phyloP scores from a whole-genome alignment of 1,139 yeast genomes.

The Zygosaccharomyces pseudobailii region DNA sequence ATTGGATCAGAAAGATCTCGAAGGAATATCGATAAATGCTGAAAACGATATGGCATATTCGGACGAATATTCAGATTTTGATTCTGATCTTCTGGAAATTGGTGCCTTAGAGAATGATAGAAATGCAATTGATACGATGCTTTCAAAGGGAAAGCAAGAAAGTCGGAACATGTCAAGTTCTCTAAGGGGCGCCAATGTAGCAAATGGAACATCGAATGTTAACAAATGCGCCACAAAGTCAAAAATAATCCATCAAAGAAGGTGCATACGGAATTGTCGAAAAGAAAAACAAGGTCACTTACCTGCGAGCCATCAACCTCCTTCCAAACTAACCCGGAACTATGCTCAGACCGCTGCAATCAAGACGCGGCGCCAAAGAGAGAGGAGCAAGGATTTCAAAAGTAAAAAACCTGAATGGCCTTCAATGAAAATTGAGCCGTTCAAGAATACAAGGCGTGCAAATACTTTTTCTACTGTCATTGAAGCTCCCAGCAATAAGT shows the following conservation, averaged over 20 bases:
- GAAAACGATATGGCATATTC: neutral
- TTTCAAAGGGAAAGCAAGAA: neutral
- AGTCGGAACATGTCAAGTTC: neutral
- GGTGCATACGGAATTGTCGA: neutral
- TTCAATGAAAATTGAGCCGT: neutral
- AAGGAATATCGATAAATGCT: neutral
- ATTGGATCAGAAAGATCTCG: neutral
- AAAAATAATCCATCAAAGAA: conserved; percentile 1
- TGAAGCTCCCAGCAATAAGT: conserved; percentile 18
- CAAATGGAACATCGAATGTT: neutral
- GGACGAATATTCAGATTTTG: neutral
- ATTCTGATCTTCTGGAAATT: neutral
- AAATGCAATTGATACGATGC: conserved; percentile 15
- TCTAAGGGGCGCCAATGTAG: neutral
- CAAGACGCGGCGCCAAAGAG: neutral
- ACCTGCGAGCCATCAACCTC: neutral
- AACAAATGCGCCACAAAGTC: neutral
- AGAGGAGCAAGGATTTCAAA: neutral
- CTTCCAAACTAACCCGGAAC: neutral
- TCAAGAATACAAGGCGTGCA: conserved; percentile 12
- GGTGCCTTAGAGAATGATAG: conserved; percentile 13
- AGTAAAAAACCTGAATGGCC: conserved; percentile 1
- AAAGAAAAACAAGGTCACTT: neutral
- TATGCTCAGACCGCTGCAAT: too few relatives aligned
- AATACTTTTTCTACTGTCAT: conserved; percentile 26